phyloP scores from a whole-genome alignment of 2,329 filamentous ascomycete species.

The Ceratocystis diversiconidia region DNA sequence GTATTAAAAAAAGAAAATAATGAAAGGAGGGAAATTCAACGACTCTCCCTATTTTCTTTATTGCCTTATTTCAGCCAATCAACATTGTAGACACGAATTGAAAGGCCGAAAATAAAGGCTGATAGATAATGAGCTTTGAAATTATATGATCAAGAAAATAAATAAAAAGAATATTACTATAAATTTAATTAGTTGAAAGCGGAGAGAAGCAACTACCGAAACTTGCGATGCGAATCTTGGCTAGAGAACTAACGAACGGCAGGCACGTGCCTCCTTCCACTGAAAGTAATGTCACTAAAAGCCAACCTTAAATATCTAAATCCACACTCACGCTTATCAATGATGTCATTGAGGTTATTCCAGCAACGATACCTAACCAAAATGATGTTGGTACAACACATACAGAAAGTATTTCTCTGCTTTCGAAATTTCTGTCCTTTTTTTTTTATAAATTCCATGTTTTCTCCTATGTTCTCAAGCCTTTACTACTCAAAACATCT shows the following conservation, averaged over 20 bases:
- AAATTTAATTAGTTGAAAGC: neutral
- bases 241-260: neutral
- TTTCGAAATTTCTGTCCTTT: neutral
- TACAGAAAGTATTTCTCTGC: neutral
- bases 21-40: neutral
- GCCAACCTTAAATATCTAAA: neutral
- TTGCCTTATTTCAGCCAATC: neutral
- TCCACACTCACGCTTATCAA: neutral
- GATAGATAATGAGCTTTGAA: neutral
- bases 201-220: neutral
- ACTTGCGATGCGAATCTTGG: too few species aligned
- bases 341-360: conserved; percentile 1
- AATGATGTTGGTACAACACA: neutral
- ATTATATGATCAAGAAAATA: neutral
- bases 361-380: too few species aligned
- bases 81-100: neutral
- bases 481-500: neutral
- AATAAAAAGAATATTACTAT: neutral
- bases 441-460: neutral
- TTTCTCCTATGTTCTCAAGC: neutral
- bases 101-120: neutral
- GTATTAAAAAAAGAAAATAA: neutral
- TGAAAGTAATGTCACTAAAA: neutral
- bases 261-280: neutral
- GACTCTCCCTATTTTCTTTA: neutral